A percentile compares a stretch with the other conserved stretches of the same genome.
Conservation (phyloP, 495 filamentous ascomycete species). For the Parathielavia hyrcaniae region DNA sequence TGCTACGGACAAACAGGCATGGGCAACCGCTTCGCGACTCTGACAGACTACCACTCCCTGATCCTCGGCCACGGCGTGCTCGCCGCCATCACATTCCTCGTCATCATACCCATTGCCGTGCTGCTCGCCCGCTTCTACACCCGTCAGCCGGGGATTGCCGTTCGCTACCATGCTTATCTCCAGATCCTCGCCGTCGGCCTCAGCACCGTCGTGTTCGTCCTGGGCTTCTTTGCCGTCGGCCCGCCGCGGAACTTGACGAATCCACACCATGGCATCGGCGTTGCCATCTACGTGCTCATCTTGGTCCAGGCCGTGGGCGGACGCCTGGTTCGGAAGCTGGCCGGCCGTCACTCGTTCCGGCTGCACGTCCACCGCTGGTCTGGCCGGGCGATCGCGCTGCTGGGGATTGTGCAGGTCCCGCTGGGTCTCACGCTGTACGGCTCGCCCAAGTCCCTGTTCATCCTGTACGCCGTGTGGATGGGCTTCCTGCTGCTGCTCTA, state of each 20-base stretch:
- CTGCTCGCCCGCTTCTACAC: slow-evolving; percentile 65
- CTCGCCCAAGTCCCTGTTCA: slow-evolving; percentile 75
- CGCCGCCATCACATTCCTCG: slow-evolving; percentile 80
- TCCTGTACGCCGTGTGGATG: slow-evolving; percentile 72
- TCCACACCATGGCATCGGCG: slow-evolving; percentile 89
- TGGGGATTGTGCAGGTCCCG: slow-evolving; percentile 83
- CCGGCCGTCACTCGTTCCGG: slow-evolving; percentile 53
- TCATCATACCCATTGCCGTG: slow-evolving; percentile 72
- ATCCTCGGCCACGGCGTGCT: slow-evolving; percentile 80
- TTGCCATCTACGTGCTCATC: slow-evolving; percentile 81
- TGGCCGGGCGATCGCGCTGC: slow-evolving; percentile 64
- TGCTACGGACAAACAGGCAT: slow-evolving; percentile 53
- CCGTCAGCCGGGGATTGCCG: slow-evolving; percentile 56
- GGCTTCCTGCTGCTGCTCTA: slow-evolving; percentile 59
- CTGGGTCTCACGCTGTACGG: slow-evolving; percentile 89
- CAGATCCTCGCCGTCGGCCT: slow-evolving; percentile 72
- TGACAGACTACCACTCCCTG: slow-evolving; percentile 69
- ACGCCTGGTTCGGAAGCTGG: slow-evolving; percentile 58
- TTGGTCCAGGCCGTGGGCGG: slow-evolving; percentile 77
- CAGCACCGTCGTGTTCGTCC: slow-evolving; percentile 63
- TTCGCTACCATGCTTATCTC: slow-evolving; percentile 78
- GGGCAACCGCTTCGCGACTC: slow-evolving; percentile 77
- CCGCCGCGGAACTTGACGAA: slow-evolving; percentile 74
- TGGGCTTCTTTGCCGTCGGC: slow-evolving; percentile 77
- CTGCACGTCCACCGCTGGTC: slow-evolving; percentile 85